Evolutionary conservation across 768 basidiomycete genomes (phyloP), one percentile per base, ranked within the genome.

Genomic region (Russula compacta): DNA sequence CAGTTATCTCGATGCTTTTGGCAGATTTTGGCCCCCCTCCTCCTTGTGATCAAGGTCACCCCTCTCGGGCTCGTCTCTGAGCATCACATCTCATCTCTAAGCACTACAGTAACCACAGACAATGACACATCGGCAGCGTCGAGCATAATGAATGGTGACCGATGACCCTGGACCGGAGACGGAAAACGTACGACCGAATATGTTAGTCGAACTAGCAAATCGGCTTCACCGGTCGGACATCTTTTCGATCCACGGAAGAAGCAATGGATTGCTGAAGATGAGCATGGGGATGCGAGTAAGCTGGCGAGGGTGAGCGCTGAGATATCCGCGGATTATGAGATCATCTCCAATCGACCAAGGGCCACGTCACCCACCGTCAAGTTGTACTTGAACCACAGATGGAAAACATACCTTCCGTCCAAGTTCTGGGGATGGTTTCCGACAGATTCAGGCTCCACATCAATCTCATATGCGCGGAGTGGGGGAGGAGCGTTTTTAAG

Each of bases 241-340:
- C 24, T n/a, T 47, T 21, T 40, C 49, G 49, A 58, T 58, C 57
- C 49, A 51, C 50, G 21, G 50, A 44, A 44, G 58, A 59, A 51
- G 58, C 32, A 14, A 42, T 14, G 12, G 40, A 42, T n/a, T n/a
- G n/a, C 6, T 15, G 40, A 42, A 14, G 40, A 14, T 17, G 40
- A 42, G 12, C 12, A 14, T 8, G 36, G 36, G 36, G 36, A 42
- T 17, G 40, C 36, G 55, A 46, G 55, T 24, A 43, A 6, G 46
- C 43, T 38, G 12, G n/a, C 3, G 39, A n/a, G n/a, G 12, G n/a
- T 6, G 39, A n/a, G n/a, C 5, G 12, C 12, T 29, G 21, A 33
- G 40, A 8, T 8, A 8, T 38, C 32, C 14, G 57, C 40, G 32
- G 49, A 58, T 29, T 19, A 17, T 12, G 33, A 24, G 44, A 43